phyloP scores from a whole-genome alignment of 352 stramenopile species.

The Phytophthora uliginosa region DNA sequence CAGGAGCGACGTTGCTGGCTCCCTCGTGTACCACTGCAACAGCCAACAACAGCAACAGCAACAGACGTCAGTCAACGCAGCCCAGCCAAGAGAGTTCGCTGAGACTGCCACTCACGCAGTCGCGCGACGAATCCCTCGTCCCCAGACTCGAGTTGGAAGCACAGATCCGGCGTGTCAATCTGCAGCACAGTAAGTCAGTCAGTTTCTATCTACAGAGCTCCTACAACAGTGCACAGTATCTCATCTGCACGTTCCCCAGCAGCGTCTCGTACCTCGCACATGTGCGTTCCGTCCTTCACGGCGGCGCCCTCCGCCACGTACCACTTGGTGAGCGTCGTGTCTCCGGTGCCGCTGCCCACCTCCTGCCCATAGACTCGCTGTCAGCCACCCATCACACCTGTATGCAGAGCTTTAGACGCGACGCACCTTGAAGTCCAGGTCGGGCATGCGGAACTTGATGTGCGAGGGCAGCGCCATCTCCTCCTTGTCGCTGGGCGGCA shows the following conservation, averaged over 20 bases:
- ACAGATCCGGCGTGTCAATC: conserved; percentile 90
- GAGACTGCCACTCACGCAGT: conserved; percentile 55
- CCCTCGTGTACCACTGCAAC: conserved; percentile 71
- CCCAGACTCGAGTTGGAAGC: conserved; percentile 81
- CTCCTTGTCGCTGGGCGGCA: conserved; percentile 13
- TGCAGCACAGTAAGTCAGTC: conserved; percentile 26
- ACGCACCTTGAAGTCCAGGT: conserved; percentile 87
- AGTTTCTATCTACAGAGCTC: background rate
- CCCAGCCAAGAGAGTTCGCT: background rate
- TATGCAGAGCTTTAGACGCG: background rate
- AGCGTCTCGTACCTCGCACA: conserved; percentile 71
- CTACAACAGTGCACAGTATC: background rate
- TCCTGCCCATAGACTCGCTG: conserved; percentile 34
- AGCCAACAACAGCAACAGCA: background rate
- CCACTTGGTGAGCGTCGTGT: conserved; percentile 85
- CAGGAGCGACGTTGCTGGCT: conserved; percentile 59
- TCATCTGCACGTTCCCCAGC: background rate
- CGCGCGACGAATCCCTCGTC: conserved; percentile 86
- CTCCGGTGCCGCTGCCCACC: conserved; percentile 59
- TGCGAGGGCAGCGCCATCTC: conserved; percentile 60
- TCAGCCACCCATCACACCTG: background rate
- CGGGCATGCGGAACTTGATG: conserved; percentile 91
- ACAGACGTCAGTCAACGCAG: conserved; percentile 10
- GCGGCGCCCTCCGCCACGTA: conserved; percentile 68
- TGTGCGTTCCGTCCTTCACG: conserved; percentile 74